Percentiles rank a stretch among this genome's conserved stretches.
Evolutionary conservation across 805 yeast species (phyloP).

Genomic region (Kurtzmaniella cleridarum): DNA sequence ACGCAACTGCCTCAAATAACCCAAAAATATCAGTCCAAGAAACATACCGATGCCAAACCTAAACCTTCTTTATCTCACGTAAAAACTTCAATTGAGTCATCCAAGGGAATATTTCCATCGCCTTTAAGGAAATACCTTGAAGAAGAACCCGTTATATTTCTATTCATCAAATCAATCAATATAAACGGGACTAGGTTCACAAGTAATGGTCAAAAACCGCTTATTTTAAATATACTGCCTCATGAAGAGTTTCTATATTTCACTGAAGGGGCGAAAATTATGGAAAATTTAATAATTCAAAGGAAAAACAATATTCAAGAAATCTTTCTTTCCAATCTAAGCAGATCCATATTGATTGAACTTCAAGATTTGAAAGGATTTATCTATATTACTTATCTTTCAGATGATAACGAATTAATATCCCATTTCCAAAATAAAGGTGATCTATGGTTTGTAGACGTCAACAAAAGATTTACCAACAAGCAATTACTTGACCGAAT

Average conservation of each 20-base stretch:
- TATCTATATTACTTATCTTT: conserved; percentile 7
- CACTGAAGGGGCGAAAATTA: conserved; percentile 4
- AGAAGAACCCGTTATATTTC: background rate
- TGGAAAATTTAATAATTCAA: conserved; percentile 7
- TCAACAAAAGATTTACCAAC: conserved; percentile 3
- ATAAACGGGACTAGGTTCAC: conserved; percentile 1
- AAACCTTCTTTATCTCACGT: no score
- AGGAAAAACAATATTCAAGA: conserved; percentile 7
- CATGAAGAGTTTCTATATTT: conserved; percentile 5
- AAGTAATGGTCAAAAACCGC: background rate
- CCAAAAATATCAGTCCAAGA: no score
- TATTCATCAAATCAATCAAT: background rate
- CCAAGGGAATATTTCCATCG: background rate
- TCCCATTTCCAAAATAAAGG: conserved; percentile 6
- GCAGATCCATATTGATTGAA: conserved; percentile 8
- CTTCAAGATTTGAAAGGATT: conserved; percentile 6
- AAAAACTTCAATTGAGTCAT: no score
- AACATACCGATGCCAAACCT: no score
- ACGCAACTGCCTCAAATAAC: no score
- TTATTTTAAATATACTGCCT: conserved; percentile 3
- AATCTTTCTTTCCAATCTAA: conserved; percentile 8
- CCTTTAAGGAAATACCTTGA: background rate
- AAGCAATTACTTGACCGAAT: conserved; percentile 6
- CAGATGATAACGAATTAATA: conserved; percentile 8
- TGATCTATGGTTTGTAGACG: conserved; percentile 4